Conservation (phyloP, 441 rosid genomes). For the Heliophila coronopifolia region DNA sequence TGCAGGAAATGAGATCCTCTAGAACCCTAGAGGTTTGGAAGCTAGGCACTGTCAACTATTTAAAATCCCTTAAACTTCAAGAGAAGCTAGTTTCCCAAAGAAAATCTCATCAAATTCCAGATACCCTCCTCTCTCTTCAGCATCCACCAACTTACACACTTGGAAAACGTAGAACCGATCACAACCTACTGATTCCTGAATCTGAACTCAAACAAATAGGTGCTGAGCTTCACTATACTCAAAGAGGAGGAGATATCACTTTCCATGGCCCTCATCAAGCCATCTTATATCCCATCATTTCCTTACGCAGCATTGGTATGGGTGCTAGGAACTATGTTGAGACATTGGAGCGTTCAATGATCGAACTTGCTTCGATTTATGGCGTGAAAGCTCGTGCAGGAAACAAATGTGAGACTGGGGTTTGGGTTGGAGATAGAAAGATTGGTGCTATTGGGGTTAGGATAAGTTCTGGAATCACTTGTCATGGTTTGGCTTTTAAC, state of each 20-base stretch:
- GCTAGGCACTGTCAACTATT: slow-evolving; percentile 64
- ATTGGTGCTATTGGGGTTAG: slow-evolving; percentile 88
- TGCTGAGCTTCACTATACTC: slow-evolving; percentile 79
- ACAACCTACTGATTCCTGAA: slow-evolving; percentile 55
- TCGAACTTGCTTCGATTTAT: slow-evolving; percentile 59
- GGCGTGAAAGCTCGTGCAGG: slow-evolving; percentile 67
- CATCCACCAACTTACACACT: slow-evolving; percentile 89
- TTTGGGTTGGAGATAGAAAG: slow-evolving; percentile 87
- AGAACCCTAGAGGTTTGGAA: slow-evolving; percentile 68
- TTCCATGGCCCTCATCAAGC: slow-evolving; percentile 90
- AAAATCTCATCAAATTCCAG: slow-evolving; percentile 49
- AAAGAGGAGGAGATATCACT: slow-evolving; percentile 91
- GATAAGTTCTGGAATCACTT: slow-evolving; percentile 68
- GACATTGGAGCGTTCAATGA: slow-evolving; percentile 70
- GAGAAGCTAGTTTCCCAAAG: slow-evolving; percentile 55
- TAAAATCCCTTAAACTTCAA: slow-evolving; percentile 74
- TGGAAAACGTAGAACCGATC: slow-evolving; percentile 72
- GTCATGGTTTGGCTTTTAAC: slow-evolving; percentile 86
- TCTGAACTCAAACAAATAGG: slow-evolving; percentile 59
- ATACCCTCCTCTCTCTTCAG: slow-evolving; percentile 66
- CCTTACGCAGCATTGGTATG: slow-evolving; percentile 58
- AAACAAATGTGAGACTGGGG: slow-evolving; percentile 66
- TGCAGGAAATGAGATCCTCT: slow-evolving; percentile 53
- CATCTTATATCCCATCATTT: slow-evolving; percentile 66
- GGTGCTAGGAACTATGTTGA: slow-evolving; percentile 85